Evolutionary conservation across 2,329 filamentous ascomycete species (phyloP), one percentile per base, ranked within the genome.

Genomic region (Cercospora berteroae): DNA sequence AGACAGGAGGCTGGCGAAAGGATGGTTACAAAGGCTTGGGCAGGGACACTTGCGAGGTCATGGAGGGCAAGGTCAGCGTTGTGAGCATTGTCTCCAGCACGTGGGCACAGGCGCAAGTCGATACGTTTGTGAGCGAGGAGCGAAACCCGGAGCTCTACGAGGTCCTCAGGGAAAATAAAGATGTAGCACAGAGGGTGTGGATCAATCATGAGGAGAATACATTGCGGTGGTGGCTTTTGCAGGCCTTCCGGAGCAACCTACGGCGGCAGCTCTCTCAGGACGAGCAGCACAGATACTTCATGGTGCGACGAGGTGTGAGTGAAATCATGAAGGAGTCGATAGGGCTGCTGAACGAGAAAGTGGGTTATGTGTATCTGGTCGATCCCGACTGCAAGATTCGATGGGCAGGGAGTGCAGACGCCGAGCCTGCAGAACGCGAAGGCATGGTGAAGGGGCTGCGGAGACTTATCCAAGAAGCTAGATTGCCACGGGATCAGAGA

Each of bases 361-460:
- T 97, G 36, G 94, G 94, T 42, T 98, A 97, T 81, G 90, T 94
- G 4, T 99, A 97, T 80, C 84, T 99, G 58, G 84, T 99, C 67
- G 95, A 99, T 78, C 84, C 89, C 69, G 85, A 94, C 70, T 97
- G 93, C 79, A 91, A 89, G 80, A 96, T 99, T 73, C 87, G 95
- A 65, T 99, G 95, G 95, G 95, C 94, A 0, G 95, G 92, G 4
- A 96, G 93, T 75, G 92, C 89, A 12, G 78, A 84, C 57, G 87
- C 89, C 56, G 84, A 88, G 69, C 85, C 85, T 0, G 85, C 86
- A 18, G 92, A 96, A 82, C 85, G 83, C 71, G 85, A 89, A 63
- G 86, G 88, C 50, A 77, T 96, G 76, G 86, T 87, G 48, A 90
- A 83, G 77, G 88, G 89, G 3, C 76, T 92, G 50, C 83, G 81